Conservation (phyloP, 371 early-diverging fungal species). For the Rhizopus stolonifer region DNA sequence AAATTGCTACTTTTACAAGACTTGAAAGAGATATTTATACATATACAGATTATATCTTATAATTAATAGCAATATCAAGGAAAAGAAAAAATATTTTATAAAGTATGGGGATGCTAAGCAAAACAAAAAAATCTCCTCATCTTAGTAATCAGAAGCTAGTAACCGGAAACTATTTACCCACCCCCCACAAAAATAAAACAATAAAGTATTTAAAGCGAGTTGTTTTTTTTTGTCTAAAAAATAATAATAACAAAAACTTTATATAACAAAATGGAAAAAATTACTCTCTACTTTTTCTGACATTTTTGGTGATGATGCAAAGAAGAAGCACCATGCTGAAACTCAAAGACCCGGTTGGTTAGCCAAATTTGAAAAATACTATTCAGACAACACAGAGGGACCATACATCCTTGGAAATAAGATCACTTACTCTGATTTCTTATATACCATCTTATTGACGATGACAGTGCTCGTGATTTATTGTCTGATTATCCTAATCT, state of each 20-base stretch:
- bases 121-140: no score
- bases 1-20: constrained; percentile 22
- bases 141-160: no score
- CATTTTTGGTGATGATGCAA: constrained; percentile 1
- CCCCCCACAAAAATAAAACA: no score
- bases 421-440: constrained; percentile 23
- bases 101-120: no score
- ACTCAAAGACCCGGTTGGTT: constrained; percentile 5
- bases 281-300: constrained; percentile 4
- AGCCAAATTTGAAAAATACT: constrained; percentile 17
- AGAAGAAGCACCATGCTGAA: background rate
- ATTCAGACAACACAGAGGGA: constrained; percentile 12
- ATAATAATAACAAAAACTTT: no score
- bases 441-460: constrained; percentile 27
- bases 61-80: no score
- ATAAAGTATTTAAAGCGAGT: no score
- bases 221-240: no score
- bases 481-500: constrained; percentile 23
- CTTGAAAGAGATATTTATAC: constrained; percentile 18
- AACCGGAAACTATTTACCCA: no score
- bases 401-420: constrained; percentile 5
- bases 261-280: constrained; percentile 10
- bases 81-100: no score
- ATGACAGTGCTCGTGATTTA: constrained; percentile 4
- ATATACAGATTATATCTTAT: background rate